Evolutionary conservation across 805 yeast species (phyloP), one percentile per base, ranked within the genome.

Genomic region (Nakazawaea ernobii): DNA sequence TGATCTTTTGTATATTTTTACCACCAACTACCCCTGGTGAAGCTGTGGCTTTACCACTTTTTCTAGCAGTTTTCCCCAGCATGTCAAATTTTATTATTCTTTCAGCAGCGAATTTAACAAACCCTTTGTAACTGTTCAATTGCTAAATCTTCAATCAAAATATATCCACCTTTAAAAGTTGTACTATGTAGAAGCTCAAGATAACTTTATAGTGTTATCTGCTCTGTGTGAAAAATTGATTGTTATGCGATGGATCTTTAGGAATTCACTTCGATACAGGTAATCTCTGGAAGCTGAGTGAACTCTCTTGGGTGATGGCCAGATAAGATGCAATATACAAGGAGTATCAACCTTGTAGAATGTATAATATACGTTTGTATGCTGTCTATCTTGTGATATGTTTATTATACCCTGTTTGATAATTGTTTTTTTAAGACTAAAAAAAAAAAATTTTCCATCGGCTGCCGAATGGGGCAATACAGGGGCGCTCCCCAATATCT

Each of bases 51-150:
- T 53, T 42, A 14, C 56, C 45, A 32, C 48, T 53, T 45, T 63
- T 66, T 46, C 61, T 58, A 40, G 65, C 62, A 53, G 57, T 59
- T 46, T 59, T 60, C 10, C 62, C 59, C 68, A 63, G 62, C 42
- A 39, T 39, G 7, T 39, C 14, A 3, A 8, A 14, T 28, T 14
- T 7, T 14, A 14, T 8, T 10, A 33, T 3, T 14, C 36, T 6
- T 13, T n/a, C 14, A 33, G 9, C 14, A 33, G 9, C 14, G 14
- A 10, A 30, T 30, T 30, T 13, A 6, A 30, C 6, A 10, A 9
- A 30, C 10, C 32, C 32, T 10, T 13, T 30, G 24, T 20, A 20
- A 3, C 5, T 5, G 3, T 20, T 20, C 24, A 20, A 20, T 20
- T 20, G 24, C 24, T 20, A 5, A 20, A 20, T 20, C 24, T 20